Percentiles rank a stretch among this genome's conserved stretches.
Evolutionary conservation across 306 rosid species (phyloP).

Genomic region (Vachellia collinsii): DNA sequence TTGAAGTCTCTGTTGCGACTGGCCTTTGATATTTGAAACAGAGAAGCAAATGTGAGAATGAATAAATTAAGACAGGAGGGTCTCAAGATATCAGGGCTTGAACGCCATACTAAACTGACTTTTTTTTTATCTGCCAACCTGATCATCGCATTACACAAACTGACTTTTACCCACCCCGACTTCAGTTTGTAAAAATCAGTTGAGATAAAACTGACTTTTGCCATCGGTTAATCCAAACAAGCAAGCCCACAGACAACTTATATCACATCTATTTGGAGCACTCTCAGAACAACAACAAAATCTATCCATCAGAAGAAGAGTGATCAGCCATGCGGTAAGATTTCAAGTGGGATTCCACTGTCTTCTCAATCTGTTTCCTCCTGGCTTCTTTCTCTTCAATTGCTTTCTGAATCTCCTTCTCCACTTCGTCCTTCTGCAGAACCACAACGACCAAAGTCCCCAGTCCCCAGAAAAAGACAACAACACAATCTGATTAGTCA

Average conservation of each 20-base stretch:
- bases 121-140: too few relatives aligned
- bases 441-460: neutral
- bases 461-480: neutral
- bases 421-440: slow-evolving; percentile 48
- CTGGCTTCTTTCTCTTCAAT: slow-evolving; percentile 44
- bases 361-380: slow-evolving; percentile 51
- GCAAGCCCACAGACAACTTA: neutral
- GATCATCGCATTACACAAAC: too few relatives aligned
- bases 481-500: neutral
- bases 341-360: slow-evolving; percentile 39
- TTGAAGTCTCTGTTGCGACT: neutral
- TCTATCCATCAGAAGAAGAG: slow-evolving; percentile 14
- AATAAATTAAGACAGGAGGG: neutral
- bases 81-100: too few relatives aligned
- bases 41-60: neutral
- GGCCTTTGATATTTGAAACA: neutral
- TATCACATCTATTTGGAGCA: neutral
- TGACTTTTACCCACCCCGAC: too few relatives aligned
- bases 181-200: too few relatives aligned
- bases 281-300: neutral
- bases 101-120: too few relatives aligned
- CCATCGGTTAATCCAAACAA: too few relatives aligned
- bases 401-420: slow-evolving; percentile 40
- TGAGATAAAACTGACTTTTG: too few relatives aligned
- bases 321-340: slow-evolving; percentile 9